phyloP scores from a whole-genome alignment of 768 basidiomycete genomes.

The Lactarius trivialis region DNA sequence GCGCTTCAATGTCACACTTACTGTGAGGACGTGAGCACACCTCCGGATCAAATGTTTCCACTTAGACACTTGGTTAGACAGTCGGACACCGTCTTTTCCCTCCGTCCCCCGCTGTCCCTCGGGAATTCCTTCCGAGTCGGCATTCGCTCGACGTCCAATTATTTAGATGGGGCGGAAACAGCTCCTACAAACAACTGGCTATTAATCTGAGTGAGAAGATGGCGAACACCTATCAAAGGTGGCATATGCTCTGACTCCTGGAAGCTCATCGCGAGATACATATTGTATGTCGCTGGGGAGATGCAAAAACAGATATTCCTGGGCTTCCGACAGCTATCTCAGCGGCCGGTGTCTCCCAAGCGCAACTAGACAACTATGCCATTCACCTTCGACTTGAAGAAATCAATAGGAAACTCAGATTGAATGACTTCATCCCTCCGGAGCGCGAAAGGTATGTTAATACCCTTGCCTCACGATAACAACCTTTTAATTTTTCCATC shows the following conservation, averaged over 20 bases:
- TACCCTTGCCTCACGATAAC: not conserved
- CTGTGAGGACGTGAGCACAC: too few relatives aligned
- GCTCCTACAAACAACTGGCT: too few relatives aligned
- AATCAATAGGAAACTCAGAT: constrained; percentile 88
- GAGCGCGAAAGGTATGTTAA: constrained; percentile 78
- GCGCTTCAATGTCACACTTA: too few relatives aligned
- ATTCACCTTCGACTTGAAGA: constrained; percentile 94
- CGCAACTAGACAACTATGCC: constrained; percentile 96
- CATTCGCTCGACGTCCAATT: too few relatives aligned
- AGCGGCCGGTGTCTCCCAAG: constrained; percentile 88
- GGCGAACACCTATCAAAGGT: not conserved
- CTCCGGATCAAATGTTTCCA: too few relatives aligned
- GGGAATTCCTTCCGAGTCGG: too few relatives aligned
- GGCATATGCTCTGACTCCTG: not conserved
- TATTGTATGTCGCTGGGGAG: constrained; percentile 59
- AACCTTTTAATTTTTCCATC: not conserved
- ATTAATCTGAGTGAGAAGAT: not conserved
- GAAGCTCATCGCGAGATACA: not conserved
- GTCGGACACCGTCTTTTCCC: too few relatives aligned
- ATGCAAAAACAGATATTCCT: constrained; percentile 62
- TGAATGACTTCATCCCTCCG: constrained; percentile 94
- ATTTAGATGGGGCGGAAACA: too few relatives aligned
- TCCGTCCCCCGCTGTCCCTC: too few relatives aligned
- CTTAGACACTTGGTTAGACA: too few relatives aligned
- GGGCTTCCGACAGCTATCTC: constrained; percentile 93